A percentile compares a stretch with the other conserved stretches of the same genome.
Conservation (phyloP, 768 basidiomycete species). For the Tephrocybe sp. region DNA sequence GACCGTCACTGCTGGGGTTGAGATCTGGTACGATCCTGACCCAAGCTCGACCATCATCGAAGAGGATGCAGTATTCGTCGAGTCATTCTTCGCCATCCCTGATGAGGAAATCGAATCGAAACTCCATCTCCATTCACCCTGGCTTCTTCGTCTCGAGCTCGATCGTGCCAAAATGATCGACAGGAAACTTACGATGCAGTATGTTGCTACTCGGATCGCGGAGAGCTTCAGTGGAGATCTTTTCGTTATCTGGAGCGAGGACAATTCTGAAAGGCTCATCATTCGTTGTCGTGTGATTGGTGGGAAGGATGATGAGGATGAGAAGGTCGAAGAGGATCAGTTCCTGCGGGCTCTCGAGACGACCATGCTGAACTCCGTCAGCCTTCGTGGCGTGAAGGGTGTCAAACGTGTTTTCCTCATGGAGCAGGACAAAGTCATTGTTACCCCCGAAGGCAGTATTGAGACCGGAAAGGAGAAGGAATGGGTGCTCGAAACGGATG, state of each 20-base stretch:
- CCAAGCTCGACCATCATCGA: constrained; percentile 91
- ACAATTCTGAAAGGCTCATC: constrained; percentile 95
- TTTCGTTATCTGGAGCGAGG: constrained; percentile 98
- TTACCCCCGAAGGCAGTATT: constrained; percentile 65
- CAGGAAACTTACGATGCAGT: constrained; percentile 92
- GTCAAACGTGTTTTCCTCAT: constrained; percentile 94
- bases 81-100: constrained; percentile 98
- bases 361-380: constrained; percentile 94
- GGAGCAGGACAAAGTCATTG: constrained; percentile 75
- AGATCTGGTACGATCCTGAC: constrained; percentile 98
- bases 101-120: constrained; percentile 94
- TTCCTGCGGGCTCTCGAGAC: constrained; percentile 96
- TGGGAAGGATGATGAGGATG: constrained; percentile 82
- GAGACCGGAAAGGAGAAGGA: constrained; percentile 67
- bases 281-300: constrained; percentile 94
- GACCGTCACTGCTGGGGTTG: constrained; percentile 91
- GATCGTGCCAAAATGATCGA: constrained; percentile 98
- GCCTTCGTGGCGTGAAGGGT: constrained; percentile 86
- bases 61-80: constrained; percentile 93
- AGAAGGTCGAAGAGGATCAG: constrained; percentile 85
- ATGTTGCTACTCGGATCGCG: constrained; percentile 90
- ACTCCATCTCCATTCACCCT: constrained; percentile 89
- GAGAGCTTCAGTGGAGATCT: constrained; percentile 94
- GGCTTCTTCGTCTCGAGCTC: constrained; percentile 94
- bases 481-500: constrained; percentile 98